Conservation (phyloP, 2,329 filamentous ascomycete genomes). For the Lachnellula cervina region DNA sequence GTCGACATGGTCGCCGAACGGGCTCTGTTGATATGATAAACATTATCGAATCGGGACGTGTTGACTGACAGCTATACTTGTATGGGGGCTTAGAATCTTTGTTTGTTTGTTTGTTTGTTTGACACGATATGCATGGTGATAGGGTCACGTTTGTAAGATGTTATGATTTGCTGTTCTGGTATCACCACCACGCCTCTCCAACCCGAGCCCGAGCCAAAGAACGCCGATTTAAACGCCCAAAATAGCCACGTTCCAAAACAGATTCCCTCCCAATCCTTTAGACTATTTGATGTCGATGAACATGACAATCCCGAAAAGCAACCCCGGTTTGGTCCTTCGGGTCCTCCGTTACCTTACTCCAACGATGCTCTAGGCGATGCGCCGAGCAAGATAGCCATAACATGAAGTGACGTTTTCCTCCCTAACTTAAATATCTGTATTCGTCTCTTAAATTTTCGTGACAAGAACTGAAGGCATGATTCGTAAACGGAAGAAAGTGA, state of each 20-base stretch:
- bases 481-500: slow-evolving; percentile 19
- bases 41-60: slow-evolving; percentile 7
- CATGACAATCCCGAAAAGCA: slow-evolving; percentile 14
- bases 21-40: slow-evolving; percentile 11
- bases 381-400: slow-evolving; percentile 25
- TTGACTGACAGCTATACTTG: slow-evolving; percentile 2
- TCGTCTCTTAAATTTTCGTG: slow-evolving; percentile 17
- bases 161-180: slow-evolving; percentile 22
- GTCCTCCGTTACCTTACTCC: slow-evolving; percentile 17
- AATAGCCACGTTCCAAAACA: slow-evolving; percentile 8
- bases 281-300: slow-evolving; percentile 7
- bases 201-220: slow-evolving; percentile 15
- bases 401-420: slow-evolving; percentile 18
- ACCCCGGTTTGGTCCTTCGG: slow-evolving; percentile 13
- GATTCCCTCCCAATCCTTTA: slow-evolving; percentile 12
- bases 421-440: slow-evolving; percentile 10
- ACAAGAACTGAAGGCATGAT: slow-evolving; percentile 26
- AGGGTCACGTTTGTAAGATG: slow-evolving; percentile 7
- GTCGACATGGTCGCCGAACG: slow-evolving; percentile 5
- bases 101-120: neutral
- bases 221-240: slow-evolving; percentile 16
- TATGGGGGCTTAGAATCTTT: neutral
- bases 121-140: slow-evolving; percentile 1
- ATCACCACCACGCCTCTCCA: slow-evolving; percentile 18
- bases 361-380: slow-evolving; percentile 29